A percentile compares a stretch with the other conserved stretches of the same genome.
phyloP scores from a whole-genome alignment of 139 green algal species.

The Gonium pectorale region DNA sequence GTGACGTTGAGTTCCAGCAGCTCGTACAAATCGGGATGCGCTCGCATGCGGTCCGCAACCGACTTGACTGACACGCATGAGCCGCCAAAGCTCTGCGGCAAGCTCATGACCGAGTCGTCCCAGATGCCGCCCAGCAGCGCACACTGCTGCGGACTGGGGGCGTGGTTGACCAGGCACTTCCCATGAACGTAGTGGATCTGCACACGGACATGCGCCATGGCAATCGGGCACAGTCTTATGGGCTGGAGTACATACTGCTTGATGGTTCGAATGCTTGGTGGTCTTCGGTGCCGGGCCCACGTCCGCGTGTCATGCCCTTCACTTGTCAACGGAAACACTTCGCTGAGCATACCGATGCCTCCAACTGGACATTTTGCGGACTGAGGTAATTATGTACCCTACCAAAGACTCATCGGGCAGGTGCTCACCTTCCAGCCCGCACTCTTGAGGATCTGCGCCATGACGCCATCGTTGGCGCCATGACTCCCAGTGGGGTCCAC shows the following conservation, averaged over 20 bases:
- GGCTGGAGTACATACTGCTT: no score
- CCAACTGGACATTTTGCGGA: no score
- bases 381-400: no score
- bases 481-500: conserved; percentile 50
- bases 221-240: no score
- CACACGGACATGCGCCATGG: no score
- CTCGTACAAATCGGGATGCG: conserved; percentile 23
- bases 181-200: conserved; percentile 63
- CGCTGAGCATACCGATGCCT: no score
- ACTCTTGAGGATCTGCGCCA: conserved; percentile 64
- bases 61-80: conserved; percentile 13
- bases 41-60: background rate
- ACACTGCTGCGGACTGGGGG: conserved; percentile 77
- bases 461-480: conserved; percentile 75
- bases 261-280: no score
- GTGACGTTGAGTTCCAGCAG: conserved; percentile 48
- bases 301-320: no score
- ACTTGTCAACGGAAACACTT: no score
- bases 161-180: conserved; percentile 78
- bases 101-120: conserved; percentile 65
- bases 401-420: background rate
- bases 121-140: conserved; percentile 70
- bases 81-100: conserved; percentile 22
- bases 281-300: no score
- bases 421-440: conserved; percentile 52